A percentile compares a stretch with the other conserved stretches of the same genome.
These are phyloP conservation scores for Miscanthus sacchariflorus DNA, from an alignment of 202 grass and related monocot species.

Conservation along the genomic window DNA sequence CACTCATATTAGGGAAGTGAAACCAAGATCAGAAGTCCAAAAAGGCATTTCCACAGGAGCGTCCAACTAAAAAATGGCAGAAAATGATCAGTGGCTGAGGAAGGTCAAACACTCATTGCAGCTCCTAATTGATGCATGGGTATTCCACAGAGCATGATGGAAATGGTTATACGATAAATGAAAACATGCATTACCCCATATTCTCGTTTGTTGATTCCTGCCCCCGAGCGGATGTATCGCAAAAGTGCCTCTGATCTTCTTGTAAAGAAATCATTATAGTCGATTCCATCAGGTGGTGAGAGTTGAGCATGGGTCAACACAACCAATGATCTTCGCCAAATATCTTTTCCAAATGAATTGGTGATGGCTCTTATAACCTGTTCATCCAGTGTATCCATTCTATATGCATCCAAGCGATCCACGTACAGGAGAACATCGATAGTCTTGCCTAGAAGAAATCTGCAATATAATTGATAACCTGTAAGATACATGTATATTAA, in stretches of 20 bases:
- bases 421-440: conserved; percentile 96
- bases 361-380: conserved; percentile 86
- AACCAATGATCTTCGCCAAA: conserved; percentile 81
- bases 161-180: conserved; percentile 2
- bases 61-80: conserved; percentile 16
- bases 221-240: conserved; percentile 64
- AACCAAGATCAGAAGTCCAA: background rate
- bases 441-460: conserved; percentile 96
- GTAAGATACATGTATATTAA: conserved; percentile 38
- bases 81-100: conserved; percentile 1
- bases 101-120: background rate
- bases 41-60: background rate
- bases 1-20: conserved; percentile 14
- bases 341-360: conserved; percentile 85
- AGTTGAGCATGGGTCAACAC: conserved; percentile 94
- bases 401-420: conserved; percentile 92
- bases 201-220: conserved; percentile 73
- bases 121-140: background rate
- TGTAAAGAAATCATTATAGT: conserved; percentile 85
- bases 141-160: conserved; percentile 21
- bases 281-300: conserved; percentile 88
- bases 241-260: conserved; percentile 80
- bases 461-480: conserved; percentile 45
- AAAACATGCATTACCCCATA: conserved; percentile 62
- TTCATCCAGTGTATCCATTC: conserved; percentile 89